These are phyloP conservation scores for Cyberlindnera veronae DNA, from an alignment of 805 yeast genomes.

Conservation along the genomic window DNA sequence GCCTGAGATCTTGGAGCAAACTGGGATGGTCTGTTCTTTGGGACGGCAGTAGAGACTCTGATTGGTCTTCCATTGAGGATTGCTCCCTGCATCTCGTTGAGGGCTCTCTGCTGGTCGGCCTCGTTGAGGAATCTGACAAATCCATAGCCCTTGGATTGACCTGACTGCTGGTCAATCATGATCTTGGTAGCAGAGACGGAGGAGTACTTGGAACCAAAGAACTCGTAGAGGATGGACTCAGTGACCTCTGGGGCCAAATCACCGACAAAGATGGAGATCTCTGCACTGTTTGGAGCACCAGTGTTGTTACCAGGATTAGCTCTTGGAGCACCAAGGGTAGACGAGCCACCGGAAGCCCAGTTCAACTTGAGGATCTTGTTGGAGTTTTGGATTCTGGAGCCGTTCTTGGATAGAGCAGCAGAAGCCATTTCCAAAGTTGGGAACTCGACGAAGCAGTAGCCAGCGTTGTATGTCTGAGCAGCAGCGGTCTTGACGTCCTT, in stretches of 20 bases:
- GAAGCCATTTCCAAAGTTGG: conserved; percentile 56
- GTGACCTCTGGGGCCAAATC: conserved; percentile 73
- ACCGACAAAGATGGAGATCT: conserved; percentile 78
- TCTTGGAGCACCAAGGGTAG: neutral
- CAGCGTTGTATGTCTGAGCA: conserved; percentile 43
- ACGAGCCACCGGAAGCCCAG: conserved; percentile 67
- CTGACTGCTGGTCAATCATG: conserved; percentile 70
- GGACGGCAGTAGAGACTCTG: conserved; percentile 68
- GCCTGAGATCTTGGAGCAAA: conserved; percentile 13
- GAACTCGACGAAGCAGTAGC: conserved; percentile 83
- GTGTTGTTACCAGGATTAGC: conserved; percentile 7
- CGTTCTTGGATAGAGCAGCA: conserved; percentile 64
- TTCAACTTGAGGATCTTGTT: conserved; percentile 63
- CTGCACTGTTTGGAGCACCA: too few species aligned
- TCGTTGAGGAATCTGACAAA: conserved; percentile 74
- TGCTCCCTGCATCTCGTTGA: conserved; percentile 79
- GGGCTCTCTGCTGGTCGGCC: conserved; percentile 66
- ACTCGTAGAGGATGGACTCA: conserved; percentile 59
- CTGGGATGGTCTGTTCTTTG: conserved; percentile 37
- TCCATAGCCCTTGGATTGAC: conserved; percentile 80
- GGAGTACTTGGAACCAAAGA: conserved; percentile 66
- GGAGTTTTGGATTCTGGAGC: conserved; percentile 62
- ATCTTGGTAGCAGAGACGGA: conserved; percentile 75
- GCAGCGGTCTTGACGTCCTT: conserved; percentile 47
- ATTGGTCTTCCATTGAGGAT: conserved; percentile 71